A percentile compares a stretch with the other conserved stretches of the same genome.
Evolutionary conservation across 495 filamentous ascomycete genomes (phyloP).

Genomic region (Hypomontagnella monticulosa): DNA sequence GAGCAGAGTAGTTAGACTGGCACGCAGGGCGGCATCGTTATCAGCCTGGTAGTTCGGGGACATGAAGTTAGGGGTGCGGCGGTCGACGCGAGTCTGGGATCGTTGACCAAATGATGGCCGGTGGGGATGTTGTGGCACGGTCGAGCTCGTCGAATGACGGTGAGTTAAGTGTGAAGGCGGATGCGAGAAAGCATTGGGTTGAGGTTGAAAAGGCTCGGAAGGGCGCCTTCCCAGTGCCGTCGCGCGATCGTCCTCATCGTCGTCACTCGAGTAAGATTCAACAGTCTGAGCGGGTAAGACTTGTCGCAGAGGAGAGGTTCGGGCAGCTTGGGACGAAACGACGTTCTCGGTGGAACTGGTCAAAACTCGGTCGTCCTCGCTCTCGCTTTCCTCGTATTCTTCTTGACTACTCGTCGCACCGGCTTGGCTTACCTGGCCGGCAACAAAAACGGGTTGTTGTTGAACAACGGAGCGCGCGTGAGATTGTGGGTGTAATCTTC

Average conservation of each 20-base stretch:
- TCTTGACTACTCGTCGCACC: constrained; percentile 69
- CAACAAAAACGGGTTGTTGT: constrained; percentile 47
- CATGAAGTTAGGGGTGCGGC: constrained; percentile 66
- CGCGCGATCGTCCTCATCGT: constrained; percentile 76
- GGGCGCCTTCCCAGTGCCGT: constrained; percentile 77
- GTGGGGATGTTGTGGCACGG: constrained; percentile 53
- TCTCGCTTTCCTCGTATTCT: constrained; percentile 72
- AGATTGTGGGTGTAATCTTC: constrained; percentile 63
- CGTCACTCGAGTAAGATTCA: constrained; percentile 70
- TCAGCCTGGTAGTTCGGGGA: constrained; percentile 83
- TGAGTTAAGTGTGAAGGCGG: constrained; percentile 70
- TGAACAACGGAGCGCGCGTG: constrained; percentile 43
- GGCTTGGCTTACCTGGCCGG: constrained; percentile 57
- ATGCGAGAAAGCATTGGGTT: constrained; percentile 90
- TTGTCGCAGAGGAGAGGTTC: constrained; percentile 38
- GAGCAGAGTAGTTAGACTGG: constrained; percentile 92
- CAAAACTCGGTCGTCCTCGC: constrained; percentile 83
- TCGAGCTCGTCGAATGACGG: constrained; percentile 59
- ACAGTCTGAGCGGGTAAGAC: constrained; percentile 47
- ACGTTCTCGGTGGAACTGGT: constrained; percentile 86
- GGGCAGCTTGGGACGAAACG: constrained; percentile 41
- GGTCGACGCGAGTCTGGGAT: constrained; percentile 55
- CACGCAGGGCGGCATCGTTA: constrained; percentile 91
- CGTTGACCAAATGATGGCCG: constrained; percentile 54
- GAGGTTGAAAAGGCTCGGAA: constrained; percentile 75